Evolutionary conservation across 129 eudicot genomes (phyloP).

Genomic region (Smallanthus sonchifolius): DNA sequence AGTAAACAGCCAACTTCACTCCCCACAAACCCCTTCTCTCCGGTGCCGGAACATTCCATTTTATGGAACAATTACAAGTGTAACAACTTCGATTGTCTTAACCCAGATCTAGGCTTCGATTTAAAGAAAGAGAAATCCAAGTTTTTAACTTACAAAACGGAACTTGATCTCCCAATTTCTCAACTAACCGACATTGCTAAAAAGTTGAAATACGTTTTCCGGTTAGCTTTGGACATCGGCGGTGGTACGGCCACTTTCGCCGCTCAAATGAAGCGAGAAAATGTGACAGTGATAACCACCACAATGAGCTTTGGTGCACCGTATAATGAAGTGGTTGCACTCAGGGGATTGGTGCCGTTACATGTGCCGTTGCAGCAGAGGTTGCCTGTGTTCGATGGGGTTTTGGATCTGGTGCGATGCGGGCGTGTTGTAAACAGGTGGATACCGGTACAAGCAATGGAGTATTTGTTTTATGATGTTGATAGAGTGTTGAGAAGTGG

Average conservation of each 20-base stretch:
- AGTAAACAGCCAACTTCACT: constrained; percentile 33
- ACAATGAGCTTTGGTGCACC: constrained; percentile 87
- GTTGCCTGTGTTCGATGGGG: constrained; percentile 86
- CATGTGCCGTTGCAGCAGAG: constrained; percentile 94
- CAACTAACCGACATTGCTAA: constrained; percentile 55
- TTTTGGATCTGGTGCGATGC: constrained; percentile 82
- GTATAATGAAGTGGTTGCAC: constrained; percentile 67
- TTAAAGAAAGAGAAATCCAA: constrained; percentile 37
- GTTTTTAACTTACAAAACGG: constrained; percentile 51
- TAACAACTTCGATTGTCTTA: constrained; percentile 56
- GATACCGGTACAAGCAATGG: constrained; percentile 79
- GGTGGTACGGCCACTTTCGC: constrained; percentile 93
- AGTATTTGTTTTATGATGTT: constrained; percentile 74
- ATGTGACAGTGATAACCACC: constrained; percentile 78
- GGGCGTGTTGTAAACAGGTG: constrained; percentile 90
- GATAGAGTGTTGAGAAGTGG: constrained; percentile 95
- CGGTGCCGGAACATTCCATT: constrained; percentile 47
- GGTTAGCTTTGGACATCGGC: constrained; percentile 73
- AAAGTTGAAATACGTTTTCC: constrained; percentile 27
- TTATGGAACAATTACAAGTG: constrained; percentile 51
- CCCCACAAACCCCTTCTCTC: constrained; percentile 47
- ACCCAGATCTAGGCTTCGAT: constrained; percentile 73
- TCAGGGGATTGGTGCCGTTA: constrained; percentile 73
- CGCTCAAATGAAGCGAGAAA: constrained; percentile 68
- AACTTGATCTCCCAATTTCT: constrained; percentile 81